Base-by-base conservation (phyloP, 371 early-diverging fungal genomes). In the Mucor velutinosus region DNA sequence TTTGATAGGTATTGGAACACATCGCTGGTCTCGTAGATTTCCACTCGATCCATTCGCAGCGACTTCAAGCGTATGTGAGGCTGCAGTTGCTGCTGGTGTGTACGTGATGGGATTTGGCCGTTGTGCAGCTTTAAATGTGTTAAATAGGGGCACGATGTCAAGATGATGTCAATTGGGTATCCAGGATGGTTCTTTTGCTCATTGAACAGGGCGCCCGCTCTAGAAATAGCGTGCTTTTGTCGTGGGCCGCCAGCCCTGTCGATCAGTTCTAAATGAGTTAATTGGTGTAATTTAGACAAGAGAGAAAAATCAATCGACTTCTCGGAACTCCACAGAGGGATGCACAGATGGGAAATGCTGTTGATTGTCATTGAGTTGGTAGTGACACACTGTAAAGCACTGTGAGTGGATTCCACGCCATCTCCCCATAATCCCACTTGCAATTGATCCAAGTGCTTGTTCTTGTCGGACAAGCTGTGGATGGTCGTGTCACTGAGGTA, bases 311-410 rank as follows among this genome's bases (percentile, higher is more conserved):
- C 53, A 53, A 53, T 53, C 53, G 53, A 53, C 25, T 53, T 59
- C 23, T 59, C 8, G n/a, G 61, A 45, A 45, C 47, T 61, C 61
- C 61, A 61, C 19, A 61, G 30, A 11, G 61, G 61, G n/a, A 61
- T 32, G 29, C 45, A 45, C 10, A 61, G 61, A 10, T 45, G n/a
- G n/a, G 7, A 47, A 17, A 47, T 47, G 12, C 41, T 61, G n/a
- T 11, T 15, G 32, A 30, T 17, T 1, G 45, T 27, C 2, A 3
- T 60, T 6, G 47, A 25, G 6, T 45, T 27, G 12, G 25, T 2
- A 0, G 32, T 47, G 12, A 61, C 47, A 27, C 61, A 61, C 10
- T 45, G 15, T 5, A 61, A 47, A 27, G 61, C 61, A 12, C n/a
- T n/a, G 45, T 12, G n/a, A 1, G 47, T 61, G 30, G 61, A 47